Conservation (phyloP, 73 alveolate genomes). For the Paramecium bursaria region DNA sequence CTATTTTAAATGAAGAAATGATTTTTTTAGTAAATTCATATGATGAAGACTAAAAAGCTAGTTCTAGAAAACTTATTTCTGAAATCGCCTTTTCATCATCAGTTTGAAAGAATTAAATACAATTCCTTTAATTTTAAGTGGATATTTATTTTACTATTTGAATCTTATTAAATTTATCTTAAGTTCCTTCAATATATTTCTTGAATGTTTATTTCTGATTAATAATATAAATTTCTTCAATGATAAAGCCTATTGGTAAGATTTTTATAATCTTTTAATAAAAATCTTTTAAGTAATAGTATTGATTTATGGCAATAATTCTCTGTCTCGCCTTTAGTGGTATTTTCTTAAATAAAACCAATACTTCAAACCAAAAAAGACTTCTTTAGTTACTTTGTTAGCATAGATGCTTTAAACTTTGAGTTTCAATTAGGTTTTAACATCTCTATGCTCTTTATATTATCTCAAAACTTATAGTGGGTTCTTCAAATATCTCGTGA, state of each 20-base stretch:
- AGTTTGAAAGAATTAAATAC: background rate
- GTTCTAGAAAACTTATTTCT: background rate
- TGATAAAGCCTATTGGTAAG: slow-evolving; percentile 12
- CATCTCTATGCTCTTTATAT: too few relatives aligned
- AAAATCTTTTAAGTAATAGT: too few relatives aligned
- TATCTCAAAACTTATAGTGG: too few relatives aligned
- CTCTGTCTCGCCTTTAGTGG: too few relatives aligned
- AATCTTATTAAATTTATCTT: background rate
- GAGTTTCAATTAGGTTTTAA: too few relatives aligned
- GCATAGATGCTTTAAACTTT: too few relatives aligned
- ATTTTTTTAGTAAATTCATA: background rate
- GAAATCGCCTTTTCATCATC: background rate
- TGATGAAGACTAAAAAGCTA: slow-evolving; percentile 6
- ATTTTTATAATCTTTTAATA: too few relatives aligned
- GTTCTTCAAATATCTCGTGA: too few relatives aligned
- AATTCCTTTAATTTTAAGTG: slow-evolving; percentile 5
- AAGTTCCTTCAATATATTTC: slow-evolving; percentile 4
- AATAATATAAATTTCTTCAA: background rate
- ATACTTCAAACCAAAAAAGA: too few relatives aligned
- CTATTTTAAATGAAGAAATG: background rate
- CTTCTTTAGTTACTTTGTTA: too few relatives aligned
- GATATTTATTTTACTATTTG: slow-evolving; percentile 45
- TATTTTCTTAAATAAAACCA: too few relatives aligned
- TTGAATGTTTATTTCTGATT: slow-evolving; percentile 17
- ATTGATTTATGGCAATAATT: too few relatives aligned